Percentiles rank a stretch among this genome's conserved stretches.
phyloP scores from a whole-genome alignment of 192 early-diverging fungal genomes.

The Coemansia sp. region DNA sequence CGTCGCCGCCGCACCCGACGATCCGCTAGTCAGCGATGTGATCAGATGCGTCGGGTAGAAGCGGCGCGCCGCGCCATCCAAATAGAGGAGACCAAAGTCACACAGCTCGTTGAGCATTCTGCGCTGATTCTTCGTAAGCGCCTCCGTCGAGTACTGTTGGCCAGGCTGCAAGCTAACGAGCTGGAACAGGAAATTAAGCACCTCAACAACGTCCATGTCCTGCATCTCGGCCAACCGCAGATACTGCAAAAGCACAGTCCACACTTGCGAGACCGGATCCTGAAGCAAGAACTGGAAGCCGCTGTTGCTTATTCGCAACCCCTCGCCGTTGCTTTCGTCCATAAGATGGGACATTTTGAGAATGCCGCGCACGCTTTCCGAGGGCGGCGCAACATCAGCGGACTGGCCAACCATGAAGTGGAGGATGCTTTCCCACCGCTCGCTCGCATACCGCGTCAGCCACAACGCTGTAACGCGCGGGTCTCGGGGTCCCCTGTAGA shows the following conservation, averaged over 20 bases:
- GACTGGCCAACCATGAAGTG: constrained; percentile 92
- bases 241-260: constrained; percentile 94
- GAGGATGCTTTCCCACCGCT: constrained; percentile 88
- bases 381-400: constrained; percentile 58
- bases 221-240: constrained; percentile 71
- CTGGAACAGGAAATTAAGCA: constrained; percentile 92
- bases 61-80: constrained; percentile 68
- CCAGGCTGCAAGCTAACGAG: constrained; percentile 88
- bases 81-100: constrained; percentile 87
- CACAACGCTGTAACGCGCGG: constrained; percentile 66
- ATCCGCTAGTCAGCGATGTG: constrained; percentile 74
- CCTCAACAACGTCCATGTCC: constrained; percentile 90
- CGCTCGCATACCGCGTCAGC: constrained; percentile 76
- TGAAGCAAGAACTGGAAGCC: constrained; percentile 97
- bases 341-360: constrained; percentile 79
- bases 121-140: constrained; percentile 78
- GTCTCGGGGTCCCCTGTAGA: constrained; percentile 59
- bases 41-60: constrained; percentile 94
- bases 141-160: constrained; percentile 82
- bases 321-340: constrained; percentile 25
- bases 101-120: constrained; percentile 85
- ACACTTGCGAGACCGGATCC: constrained; percentile 91
- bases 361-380: constrained; percentile 68
- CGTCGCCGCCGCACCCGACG: constrained; percentile 28
- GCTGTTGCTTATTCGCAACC: constrained; percentile 83